Evolutionary conservation across 306 rosid species (phyloP).

Genomic region (Sophora flavescens): DNA sequence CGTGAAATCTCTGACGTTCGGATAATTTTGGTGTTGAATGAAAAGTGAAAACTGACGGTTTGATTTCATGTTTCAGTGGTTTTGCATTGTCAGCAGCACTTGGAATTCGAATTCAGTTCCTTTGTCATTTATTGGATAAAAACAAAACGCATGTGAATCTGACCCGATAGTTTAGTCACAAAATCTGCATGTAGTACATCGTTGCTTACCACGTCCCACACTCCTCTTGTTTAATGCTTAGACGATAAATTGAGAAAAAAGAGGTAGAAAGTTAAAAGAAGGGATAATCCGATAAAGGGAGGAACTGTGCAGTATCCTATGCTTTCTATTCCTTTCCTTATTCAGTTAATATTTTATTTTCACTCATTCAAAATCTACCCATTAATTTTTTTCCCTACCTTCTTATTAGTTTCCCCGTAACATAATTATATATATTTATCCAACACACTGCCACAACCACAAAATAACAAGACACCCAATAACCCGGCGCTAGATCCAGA

Average conservation of each 20-base stretch:
- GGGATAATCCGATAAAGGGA: neutral
- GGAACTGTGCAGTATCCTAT: conserved; percentile 40
- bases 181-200: conserved; percentile 75
- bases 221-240: conserved; percentile 44
- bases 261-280: conserved; percentile 11
- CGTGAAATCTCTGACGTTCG: conserved; percentile 47
- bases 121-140: neutral
- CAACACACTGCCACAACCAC: neutral
- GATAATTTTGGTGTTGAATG: neutral
- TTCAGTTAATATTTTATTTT: conserved; percentile 50
- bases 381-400: neutral
- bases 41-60: conserved; percentile 33
- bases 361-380: conserved; percentile 37
- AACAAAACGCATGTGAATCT: conserved; percentile 60
- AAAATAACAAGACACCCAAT: neutral
- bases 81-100: conserved; percentile 37
- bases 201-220: conserved; percentile 60
- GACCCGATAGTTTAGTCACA: conserved; percentile 80
- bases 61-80: conserved; percentile 39
- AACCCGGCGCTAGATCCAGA: neutral
- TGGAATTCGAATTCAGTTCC: conserved; percentile 47
- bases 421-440: too few relatives aligned
- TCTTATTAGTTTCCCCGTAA: neutral
- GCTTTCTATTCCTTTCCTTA: conserved; percentile 25
- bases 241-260: conserved; percentile 28